These are phyloP conservation scores for Prunus kanzakura DNA, from an alignment of 306 rosid species.

Conservation along the genomic window DNA sequence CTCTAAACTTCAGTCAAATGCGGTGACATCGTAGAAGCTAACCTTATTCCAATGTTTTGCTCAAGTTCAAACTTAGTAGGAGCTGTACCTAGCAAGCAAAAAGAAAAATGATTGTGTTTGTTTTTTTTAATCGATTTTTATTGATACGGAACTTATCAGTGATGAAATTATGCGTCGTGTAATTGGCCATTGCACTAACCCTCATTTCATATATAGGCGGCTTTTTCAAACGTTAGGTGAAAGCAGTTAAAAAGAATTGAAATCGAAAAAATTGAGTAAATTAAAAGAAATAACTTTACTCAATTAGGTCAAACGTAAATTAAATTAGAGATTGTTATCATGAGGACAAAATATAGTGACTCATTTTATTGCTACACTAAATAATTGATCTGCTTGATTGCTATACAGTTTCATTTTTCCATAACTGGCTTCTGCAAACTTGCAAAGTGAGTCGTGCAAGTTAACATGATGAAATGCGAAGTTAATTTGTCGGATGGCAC, in stretches of 20 bases:
- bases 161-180: too few relatives aligned
- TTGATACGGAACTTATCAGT: not conserved
- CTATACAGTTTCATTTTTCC: too few relatives aligned
- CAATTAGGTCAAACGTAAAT: slow-evolving; percentile 10
- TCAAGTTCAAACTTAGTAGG: not conserved
- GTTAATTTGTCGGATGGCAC: too few relatives aligned
- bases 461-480: too few relatives aligned
- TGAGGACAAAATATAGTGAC: not conserved
- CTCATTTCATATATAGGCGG: too few relatives aligned
- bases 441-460: too few relatives aligned
- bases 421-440: too few relatives aligned
- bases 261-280: not conserved
- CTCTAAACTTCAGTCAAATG: not conserved
- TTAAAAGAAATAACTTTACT: not conserved
- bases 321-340: not conserved
- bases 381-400: too few relatives aligned
- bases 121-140: not conserved
- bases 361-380: not conserved
- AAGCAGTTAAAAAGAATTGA: not conserved
- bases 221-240: slow-evolving; percentile 9
- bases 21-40: not conserved
- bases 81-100: not conserved
- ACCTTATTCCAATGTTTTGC: not conserved
- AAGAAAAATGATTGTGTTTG: not conserved
- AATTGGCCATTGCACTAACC: too few relatives aligned